Percentiles rank a stretch among this genome's conserved stretches.
These are phyloP conservation scores for Lindgomyces ingoldianus DNA, from an alignment of 495 filamentous ascomycete genomes.

Conservation along the genomic window DNA sequence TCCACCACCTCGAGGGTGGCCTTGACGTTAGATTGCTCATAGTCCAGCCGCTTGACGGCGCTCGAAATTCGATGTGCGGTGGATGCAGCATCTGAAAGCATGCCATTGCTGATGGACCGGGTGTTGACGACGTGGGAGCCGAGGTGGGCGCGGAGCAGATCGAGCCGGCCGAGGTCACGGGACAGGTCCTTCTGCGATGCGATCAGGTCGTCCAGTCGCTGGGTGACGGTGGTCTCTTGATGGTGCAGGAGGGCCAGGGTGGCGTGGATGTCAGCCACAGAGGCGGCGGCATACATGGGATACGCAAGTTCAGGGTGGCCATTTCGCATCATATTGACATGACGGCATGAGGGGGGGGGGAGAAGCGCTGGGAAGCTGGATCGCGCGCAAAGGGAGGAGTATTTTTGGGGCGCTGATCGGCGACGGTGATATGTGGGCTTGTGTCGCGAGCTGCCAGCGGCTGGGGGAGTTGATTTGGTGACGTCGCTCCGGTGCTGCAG, in stretches of 20 bases:
- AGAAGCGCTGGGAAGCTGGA: too few relatives aligned
- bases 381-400: too few relatives aligned
- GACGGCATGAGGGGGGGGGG: conserved; percentile 6
- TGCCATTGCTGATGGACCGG: conserved; percentile 78
- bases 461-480: neutral
- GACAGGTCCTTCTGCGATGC: conserved; percentile 79
- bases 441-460: too few relatives aligned
- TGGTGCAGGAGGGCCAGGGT: conserved; percentile 70
- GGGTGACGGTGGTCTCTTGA: conserved; percentile 73
- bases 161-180: conserved; percentile 81
- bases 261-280: conserved; percentile 74
- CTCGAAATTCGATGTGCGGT: conserved; percentile 85
- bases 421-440: too few relatives aligned
- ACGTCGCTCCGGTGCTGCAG: neutral
- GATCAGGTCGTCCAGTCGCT: conserved; percentile 71
- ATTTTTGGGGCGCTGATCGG: too few relatives aligned
- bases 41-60: conserved; percentile 81
- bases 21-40: conserved; percentile 86
- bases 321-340: conserved; percentile 13
- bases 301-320: conserved; percentile 16
- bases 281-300: conserved; percentile 67
- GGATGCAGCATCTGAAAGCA: conserved; percentile 79
- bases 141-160: conserved; percentile 83
- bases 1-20: conserved; percentile 90
- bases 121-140: conserved; percentile 86